Conservation (phyloP, 768 basidiomycete genomes). For the Trichaptum fuscoviolaceum region DNA sequence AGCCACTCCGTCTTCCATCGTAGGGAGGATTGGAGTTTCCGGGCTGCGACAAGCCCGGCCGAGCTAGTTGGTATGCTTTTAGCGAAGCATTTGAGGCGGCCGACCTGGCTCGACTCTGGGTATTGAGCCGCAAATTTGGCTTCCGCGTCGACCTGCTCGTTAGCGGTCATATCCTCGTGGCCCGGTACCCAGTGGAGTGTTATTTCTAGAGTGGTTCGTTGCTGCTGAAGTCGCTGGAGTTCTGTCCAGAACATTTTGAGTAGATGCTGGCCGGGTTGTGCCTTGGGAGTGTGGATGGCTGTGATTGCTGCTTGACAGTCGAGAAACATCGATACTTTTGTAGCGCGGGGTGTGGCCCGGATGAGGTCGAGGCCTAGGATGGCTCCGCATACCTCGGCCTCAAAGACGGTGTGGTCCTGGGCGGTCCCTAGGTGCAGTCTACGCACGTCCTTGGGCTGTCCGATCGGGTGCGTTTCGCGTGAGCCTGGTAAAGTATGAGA, state of each 20-base stretch:
- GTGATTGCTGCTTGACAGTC: slow-evolving; percentile 13
- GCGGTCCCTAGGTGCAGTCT: slow-evolving; percentile 2
- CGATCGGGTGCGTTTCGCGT: too few relatives aligned
- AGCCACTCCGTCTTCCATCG: slow-evolving; percentile 8
- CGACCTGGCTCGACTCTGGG: not conserved
- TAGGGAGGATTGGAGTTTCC: too few relatives aligned
- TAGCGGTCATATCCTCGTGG: too few relatives aligned
- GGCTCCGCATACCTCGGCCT: slow-evolving; percentile 12
- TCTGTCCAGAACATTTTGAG: too few relatives aligned
- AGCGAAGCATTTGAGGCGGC: not conserved
- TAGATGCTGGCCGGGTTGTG: too few relatives aligned
- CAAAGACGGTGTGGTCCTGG: slow-evolving; percentile 13
- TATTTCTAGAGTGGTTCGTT: not conserved
- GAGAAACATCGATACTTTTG: not conserved
- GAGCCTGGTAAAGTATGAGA: too few relatives aligned
- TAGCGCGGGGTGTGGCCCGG: too few relatives aligned
- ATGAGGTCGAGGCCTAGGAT: too few relatives aligned
- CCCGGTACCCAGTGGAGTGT: slow-evolving; percentile 12
- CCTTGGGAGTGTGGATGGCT: too few relatives aligned
- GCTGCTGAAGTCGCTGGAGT: too few relatives aligned
- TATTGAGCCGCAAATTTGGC: slow-evolving; percentile 8
- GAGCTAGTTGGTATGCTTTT: slow-evolving; percentile 10
- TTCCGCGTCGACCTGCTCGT: slow-evolving; percentile 6
- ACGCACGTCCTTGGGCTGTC: not conserved
- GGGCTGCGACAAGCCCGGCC: slow-evolving; percentile 1